phyloP scores from a whole-genome alignment of 2,329 filamentous ascomycete species.

The Botryotinia calthae region DNA sequence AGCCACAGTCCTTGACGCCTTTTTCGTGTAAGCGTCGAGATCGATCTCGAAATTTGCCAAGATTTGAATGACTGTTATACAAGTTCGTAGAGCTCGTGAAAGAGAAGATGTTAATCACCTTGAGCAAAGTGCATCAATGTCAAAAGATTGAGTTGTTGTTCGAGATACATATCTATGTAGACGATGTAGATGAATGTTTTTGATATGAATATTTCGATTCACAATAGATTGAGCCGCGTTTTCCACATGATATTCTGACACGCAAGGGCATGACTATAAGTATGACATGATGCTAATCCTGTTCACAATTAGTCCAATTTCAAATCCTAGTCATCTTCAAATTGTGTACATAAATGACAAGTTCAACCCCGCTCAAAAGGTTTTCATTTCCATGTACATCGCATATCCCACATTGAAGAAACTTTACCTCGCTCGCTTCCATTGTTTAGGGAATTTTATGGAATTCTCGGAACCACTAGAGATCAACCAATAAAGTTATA shows the following conservation, averaged over 20 bases:
- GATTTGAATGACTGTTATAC: neutral
- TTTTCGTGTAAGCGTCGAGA: neutral
- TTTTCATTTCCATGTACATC: neutral
- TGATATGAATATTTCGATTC: neutral
- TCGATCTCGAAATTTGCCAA: neutral
- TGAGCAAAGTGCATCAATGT: neutral
- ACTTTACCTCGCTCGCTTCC: neutral
- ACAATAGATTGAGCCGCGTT: slow-evolving; percentile 3
- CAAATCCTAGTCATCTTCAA: neutral
- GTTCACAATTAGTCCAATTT: neutral
- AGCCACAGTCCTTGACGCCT: neutral
- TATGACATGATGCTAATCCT: neutral
- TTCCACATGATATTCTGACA: neutral
- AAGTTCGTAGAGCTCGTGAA: neutral
- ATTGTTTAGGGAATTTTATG: neutral
- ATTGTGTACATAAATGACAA: slow-evolving; percentile 6
- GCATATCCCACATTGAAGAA: neutral
- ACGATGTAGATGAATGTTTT: neutral
- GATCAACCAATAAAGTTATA: neutral
- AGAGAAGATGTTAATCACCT: neutral
- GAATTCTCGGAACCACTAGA: neutral
- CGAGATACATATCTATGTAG: neutral
- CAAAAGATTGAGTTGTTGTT: neutral
- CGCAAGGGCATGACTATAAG: neutral
- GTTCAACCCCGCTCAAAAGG: neutral